Evolutionary conservation across 2,329 filamentous ascomycete genomes (phyloP).

Genomic region (Hymenotorrendiella dingleyae): DNA sequence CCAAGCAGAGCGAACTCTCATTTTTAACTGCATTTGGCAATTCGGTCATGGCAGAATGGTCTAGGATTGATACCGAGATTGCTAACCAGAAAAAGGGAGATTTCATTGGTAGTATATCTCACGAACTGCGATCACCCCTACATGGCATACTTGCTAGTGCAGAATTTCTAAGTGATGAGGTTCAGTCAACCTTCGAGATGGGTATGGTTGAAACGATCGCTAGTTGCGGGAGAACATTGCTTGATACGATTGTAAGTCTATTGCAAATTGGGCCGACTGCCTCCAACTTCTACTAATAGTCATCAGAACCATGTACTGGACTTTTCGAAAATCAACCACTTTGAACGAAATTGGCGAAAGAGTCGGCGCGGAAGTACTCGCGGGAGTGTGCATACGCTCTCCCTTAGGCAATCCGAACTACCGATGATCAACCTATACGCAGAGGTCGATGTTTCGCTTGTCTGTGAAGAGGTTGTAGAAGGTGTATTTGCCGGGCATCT

Average conservation of each 20-base stretch:
- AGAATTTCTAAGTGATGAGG: slow-evolving; percentile 43
- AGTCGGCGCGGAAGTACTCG: slow-evolving; percentile 14
- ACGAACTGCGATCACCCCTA: slow-evolving; percentile 50
- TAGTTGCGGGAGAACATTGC: slow-evolving; percentile 33
- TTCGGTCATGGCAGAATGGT: slow-evolving; percentile 49
- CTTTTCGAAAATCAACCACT: slow-evolving; percentile 35
- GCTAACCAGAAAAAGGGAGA: slow-evolving; percentile 49
- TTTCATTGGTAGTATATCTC: slow-evolving; percentile 54
- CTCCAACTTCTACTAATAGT: slow-evolving; percentile 1
- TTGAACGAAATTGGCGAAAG: slow-evolving; percentile 30
- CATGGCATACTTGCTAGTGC: slow-evolving; percentile 51
- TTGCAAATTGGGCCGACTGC: neutral
- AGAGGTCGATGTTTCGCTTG: slow-evolving; percentile 28
- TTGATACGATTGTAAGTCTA: slow-evolving; percentile 32
- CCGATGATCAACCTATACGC: slow-evolving; percentile 32
- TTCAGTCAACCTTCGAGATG: slow-evolving; percentile 26
- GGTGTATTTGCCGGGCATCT: slow-evolving; percentile 31
- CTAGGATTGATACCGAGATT: slow-evolving; percentile 46
- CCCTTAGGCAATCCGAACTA: slow-evolving; percentile 25
- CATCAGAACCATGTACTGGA: slow-evolving; percentile 35
- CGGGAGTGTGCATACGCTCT: slow-evolving; percentile 3
- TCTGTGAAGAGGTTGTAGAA: slow-evolving; percentile 32
- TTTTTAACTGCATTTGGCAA: slow-evolving; percentile 40
- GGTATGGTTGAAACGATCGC: slow-evolving; percentile 33
- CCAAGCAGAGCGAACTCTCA: slow-evolving; percentile 33